phyloP scores from a whole-genome alignment of 2,329 filamentous ascomycete genomes.

The Diaporthe sp. region DNA sequence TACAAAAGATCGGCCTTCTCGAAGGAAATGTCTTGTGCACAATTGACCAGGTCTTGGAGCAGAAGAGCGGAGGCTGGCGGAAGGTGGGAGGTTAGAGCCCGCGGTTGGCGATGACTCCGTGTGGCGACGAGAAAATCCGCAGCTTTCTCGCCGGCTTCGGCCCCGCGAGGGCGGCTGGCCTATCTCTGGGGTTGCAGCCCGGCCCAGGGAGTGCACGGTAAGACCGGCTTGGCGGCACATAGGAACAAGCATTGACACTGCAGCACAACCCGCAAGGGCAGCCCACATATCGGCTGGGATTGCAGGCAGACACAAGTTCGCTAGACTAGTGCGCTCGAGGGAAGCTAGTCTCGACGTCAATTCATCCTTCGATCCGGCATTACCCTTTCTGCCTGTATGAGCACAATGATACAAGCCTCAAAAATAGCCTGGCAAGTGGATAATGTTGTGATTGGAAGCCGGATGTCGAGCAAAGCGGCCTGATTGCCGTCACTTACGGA shows the following conservation, averaged over 20 bases:
- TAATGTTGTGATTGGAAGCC: neutral
- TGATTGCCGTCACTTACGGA: slow-evolving; percentile 50
- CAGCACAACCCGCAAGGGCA: slow-evolving; percentile 18
- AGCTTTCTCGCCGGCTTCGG: slow-evolving; percentile 22
- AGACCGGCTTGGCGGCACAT: slow-evolving; percentile 14
- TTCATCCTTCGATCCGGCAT: neutral
- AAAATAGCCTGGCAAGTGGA: neutral
- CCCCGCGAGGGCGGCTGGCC: slow-evolving; percentile 3
- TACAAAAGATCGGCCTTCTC: neutral
- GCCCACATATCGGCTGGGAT: neutral
- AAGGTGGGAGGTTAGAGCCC: slow-evolving; percentile 10
- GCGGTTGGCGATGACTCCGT: slow-evolving; percentile 5
- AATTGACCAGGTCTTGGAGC: neutral
- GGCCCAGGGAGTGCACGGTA: neutral
- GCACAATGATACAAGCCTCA: neutral
- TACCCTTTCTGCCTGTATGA: neutral
- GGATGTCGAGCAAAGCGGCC: neutral
- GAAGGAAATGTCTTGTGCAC: neutral
- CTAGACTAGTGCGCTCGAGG: neutral
- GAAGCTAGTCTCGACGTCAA: neutral
- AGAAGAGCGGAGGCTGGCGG: neutral
- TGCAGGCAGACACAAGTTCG: neutral
- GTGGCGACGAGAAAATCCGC: slow-evolving; percentile 17
- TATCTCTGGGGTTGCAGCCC: neutral
- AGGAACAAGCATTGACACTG: neutral